Conservation (phyloP, 331 rosid species). For the Malus hybrid region DNA sequence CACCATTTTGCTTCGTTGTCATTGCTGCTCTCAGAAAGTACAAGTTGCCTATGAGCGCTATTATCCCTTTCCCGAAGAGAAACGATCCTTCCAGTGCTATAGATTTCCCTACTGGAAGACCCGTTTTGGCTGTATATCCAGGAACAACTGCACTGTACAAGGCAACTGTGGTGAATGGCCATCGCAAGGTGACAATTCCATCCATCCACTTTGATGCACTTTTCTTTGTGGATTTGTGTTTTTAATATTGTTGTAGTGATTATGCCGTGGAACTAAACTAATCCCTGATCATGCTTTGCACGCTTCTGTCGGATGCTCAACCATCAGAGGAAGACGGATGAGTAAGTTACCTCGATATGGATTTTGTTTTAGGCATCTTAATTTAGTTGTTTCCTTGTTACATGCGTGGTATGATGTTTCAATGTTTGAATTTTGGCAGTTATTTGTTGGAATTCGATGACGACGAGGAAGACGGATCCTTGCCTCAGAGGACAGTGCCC, state of each 20-base stretch:
- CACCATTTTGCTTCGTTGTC: background rate
- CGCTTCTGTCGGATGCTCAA: slow-evolving; percentile 12
- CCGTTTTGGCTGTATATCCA: slow-evolving; percentile 96
- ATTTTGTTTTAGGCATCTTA: background rate
- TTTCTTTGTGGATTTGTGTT: background rate
- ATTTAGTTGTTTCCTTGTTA: background rate
- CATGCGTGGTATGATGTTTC: background rate
- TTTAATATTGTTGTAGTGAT: background rate
- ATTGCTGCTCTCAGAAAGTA: slow-evolving; percentile 49
- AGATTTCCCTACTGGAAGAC: slow-evolving; percentile 79
- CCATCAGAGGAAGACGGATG: slow-evolving; percentile 84
- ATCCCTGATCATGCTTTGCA: slow-evolving; percentile 29
- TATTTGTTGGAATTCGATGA: slow-evolving; percentile 89
- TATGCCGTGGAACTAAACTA: slow-evolving; percentile 33
- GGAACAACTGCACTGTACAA: slow-evolving; percentile 95
- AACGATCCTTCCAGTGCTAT: slow-evolving; percentile 63
- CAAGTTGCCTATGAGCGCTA: slow-evolving; percentile 75
- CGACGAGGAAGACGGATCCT: slow-evolving; percentile 90
- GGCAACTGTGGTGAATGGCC: slow-evolving; percentile 90
- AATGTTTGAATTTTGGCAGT: slow-evolving; percentile 37
- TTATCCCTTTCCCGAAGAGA: slow-evolving; percentile 88
- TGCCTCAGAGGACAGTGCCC: slow-evolving; percentile 89
- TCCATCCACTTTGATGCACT: background rate
- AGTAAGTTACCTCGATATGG: slow-evolving; percentile 50
- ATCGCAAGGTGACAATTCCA: slow-evolving; percentile 62